phyloP scores from a whole-genome alignment of 2,329 filamentous ascomycete genomes.

The Grosmannia huntii region DNA sequence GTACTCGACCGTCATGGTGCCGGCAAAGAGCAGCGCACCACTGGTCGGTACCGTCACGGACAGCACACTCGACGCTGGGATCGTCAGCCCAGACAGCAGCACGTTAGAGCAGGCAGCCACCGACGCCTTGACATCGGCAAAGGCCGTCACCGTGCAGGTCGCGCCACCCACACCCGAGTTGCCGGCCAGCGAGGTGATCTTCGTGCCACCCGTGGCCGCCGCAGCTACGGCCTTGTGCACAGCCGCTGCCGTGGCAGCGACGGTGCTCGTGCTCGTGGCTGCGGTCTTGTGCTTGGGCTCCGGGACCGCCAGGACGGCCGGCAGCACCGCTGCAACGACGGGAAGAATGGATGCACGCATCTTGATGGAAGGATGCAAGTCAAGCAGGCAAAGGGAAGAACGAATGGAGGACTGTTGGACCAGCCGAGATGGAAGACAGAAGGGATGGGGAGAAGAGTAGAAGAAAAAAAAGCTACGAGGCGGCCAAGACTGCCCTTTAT shows the following conservation, averaged over 20 bases:
- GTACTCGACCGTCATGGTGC: slow-evolving; percentile 3
- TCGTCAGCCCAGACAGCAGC: neutral
- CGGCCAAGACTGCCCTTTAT: neutral
- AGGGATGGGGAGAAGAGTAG: neutral
- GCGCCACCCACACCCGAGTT: neutral
- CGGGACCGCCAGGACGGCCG: neutral
- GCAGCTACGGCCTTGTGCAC: too few relatives aligned
- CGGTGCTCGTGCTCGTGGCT: neutral
- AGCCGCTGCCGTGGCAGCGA: neutral
- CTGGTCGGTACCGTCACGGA: neutral
- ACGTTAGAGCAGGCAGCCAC: neutral
- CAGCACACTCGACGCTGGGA: neutral
- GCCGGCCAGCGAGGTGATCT: neutral
- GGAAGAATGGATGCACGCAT: neutral
- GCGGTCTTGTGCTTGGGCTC: neutral
- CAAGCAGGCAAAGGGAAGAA: neutral
- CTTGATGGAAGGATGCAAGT: neutral
- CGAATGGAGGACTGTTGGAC: neutral
- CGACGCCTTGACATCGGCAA: neutral
- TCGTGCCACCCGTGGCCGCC: neutral
- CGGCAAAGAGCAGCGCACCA: slow-evolving; percentile 1
- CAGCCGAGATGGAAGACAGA: neutral
- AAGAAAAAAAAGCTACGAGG: too few relatives aligned
- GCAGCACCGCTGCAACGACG: neutral
- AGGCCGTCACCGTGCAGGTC: slow-evolving; percentile 1